Percentiles rank a stretch among this genome's conserved stretches.
These are phyloP conservation scores for Fulvia fulva DNA, from an alignment of 2,329 filamentous ascomycete genomes.

Conservation along the genomic window DNA sequence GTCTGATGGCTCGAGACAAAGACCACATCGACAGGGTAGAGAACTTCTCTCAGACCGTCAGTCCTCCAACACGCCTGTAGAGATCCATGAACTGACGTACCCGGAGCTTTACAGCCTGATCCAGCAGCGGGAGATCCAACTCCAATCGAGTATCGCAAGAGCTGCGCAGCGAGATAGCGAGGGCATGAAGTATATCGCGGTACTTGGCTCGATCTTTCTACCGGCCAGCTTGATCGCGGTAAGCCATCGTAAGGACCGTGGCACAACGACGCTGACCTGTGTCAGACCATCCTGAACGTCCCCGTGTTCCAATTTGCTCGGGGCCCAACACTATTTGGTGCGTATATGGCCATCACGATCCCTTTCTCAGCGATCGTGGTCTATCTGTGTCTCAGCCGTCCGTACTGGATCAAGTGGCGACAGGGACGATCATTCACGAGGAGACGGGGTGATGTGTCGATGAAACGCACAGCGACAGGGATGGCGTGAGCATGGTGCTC, in stretches of 20 bases:
- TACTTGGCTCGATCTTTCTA: conserved; percentile 22
- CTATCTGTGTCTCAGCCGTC: conserved; percentile 9
- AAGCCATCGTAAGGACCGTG: not conserved
- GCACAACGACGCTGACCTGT: not conserved
- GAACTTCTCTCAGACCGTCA: conserved; percentile 12
- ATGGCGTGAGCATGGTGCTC: too few species aligned
- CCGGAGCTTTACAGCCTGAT: conserved; percentile 17
- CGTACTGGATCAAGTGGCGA: conserved; percentile 2
- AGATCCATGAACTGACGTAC: not conserved
- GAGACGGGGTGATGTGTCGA: not conserved
- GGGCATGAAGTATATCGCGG: conserved; percentile 24
- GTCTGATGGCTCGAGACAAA: conserved; percentile 16
- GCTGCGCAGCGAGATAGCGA: conserved; percentile 20
- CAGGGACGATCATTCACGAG: not conserved
- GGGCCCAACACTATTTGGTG: conserved; percentile 16
- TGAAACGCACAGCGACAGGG: not conserved
- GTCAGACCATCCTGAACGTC: conserved; percentile 20
- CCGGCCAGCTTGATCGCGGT: conserved; percentile 19
- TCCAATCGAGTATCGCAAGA: conserved; percentile 18
- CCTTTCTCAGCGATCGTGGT: conserved; percentile 17
- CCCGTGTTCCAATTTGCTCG: conserved; percentile 16
- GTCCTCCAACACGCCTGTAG: not conserved
- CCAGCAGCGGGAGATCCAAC: conserved; percentile 17
- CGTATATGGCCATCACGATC: conserved; percentile 20
- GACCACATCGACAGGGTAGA: conserved; percentile 17